These are phyloP conservation scores for Linderniella brevidens DNA, from an alignment of 257 asterid genomes.

Conservation along the genomic window DNA sequence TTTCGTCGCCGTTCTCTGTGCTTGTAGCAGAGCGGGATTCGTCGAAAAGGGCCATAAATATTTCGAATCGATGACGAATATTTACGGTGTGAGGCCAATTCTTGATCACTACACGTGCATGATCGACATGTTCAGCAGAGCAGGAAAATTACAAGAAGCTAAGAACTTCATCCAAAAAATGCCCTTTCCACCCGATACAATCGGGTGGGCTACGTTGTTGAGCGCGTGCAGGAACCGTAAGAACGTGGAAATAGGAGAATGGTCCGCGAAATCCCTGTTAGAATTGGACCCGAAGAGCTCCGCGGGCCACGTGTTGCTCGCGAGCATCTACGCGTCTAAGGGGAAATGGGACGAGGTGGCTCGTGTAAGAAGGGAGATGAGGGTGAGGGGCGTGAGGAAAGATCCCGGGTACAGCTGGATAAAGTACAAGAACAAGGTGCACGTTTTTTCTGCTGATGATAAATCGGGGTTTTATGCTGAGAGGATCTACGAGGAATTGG, in stretches of 20 bases:
- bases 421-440: constrained; percentile 47
- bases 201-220: constrained; percentile 60
- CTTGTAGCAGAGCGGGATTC: constrained; percentile 77
- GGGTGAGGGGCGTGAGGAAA: constrained; percentile 43
- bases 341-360: constrained; percentile 64
- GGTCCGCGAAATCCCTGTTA: constrained; percentile 67
- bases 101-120: constrained; percentile 44
- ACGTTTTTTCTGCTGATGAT: constrained; percentile 55
- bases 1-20: constrained; percentile 72
- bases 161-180: constrained; percentile 51
- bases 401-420: constrained; percentile 85
- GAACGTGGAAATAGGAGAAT: constrained; percentile 45
- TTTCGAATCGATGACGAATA: constrained; percentile 46
- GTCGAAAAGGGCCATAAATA: constrained; percentile 53
- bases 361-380: constrained; percentile 41
- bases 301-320: constrained; percentile 54
- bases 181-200: constrained; percentile 46
- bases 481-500: constrained; percentile 35
- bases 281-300: constrained; percentile 40
- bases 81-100: constrained; percentile 36
- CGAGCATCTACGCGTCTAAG: constrained; percentile 41
- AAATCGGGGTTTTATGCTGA: constrained; percentile 38
- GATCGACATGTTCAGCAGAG: constrained; percentile 70
- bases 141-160: constrained; percentile 70
- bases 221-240: constrained; percentile 55